Base-by-base conservation (phyloP, 768 basidiomycete species). In the Phaffia tasmanica region DNA sequence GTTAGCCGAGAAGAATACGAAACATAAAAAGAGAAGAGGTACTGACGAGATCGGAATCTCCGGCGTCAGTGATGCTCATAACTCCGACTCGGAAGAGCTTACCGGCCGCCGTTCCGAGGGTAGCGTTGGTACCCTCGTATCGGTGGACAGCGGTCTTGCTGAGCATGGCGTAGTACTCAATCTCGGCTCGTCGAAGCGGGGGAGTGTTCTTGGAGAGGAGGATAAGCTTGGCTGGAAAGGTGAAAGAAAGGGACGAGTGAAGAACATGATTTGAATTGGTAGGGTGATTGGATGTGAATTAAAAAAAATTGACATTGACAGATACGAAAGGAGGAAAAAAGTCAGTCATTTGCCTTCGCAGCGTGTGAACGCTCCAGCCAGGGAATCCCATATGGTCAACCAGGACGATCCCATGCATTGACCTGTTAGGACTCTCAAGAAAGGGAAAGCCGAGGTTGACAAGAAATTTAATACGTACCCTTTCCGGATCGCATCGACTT, bases 91-190 rank as follows among this genome's bases (percentile, higher is more conserved):
- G 91, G 89, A 97, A 99, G 72, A 98, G 86, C 81, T 93, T 94
- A 77, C 95, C 95, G 68, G 95, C 93, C 78, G 95, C 95, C 60
- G 95, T 99, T 67, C 95, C 95, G 71, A 99, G 87, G 68, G 94
- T 89, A 73, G 98, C 91, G 77, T 99, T 99, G 70, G 92, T 92
- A 71, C 95, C 95, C 71, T 85, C 82, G 78, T 95, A 99, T 81
- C 98, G 93, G 81, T 98, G 95, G 65, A 98, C 94, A 66, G 88
- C 85, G 66, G 94, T 98, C 83, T 99, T 99, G 72, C 92, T 95
- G 77, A 99, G 83, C 93, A 95, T 95, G 80, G 92, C 95, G 77
- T 98, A 99, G 83, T 98, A 99, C 82, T 99, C 95, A 68, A 99
- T 83, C 83, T 99, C 95, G 69, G 94, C 97, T 79, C 95, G 95